These are phyloP conservation scores for Scenedesmus sp. DNA, from an alignment of 163 green algal genomes.

Conservation along the genomic window DNA sequence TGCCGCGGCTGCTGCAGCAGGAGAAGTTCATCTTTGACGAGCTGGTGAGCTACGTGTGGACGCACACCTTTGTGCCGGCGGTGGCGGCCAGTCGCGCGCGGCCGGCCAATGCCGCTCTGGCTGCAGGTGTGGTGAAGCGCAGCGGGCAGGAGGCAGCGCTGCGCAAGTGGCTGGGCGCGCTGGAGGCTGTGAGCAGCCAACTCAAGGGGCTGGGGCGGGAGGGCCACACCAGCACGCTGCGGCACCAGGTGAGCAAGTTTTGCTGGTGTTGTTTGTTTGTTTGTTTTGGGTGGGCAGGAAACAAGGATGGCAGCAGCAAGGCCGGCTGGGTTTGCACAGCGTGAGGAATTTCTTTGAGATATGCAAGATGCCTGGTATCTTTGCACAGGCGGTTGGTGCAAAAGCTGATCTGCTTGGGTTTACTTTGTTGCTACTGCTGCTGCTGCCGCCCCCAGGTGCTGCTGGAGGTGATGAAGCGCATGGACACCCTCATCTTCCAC, in stretches of 20 bases:
- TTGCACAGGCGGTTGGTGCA: background rate
- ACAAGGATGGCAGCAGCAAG: background rate
- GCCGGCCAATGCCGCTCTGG: background rate
- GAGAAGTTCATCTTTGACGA: slow-evolving; percentile 59
- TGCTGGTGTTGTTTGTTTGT: too few species aligned
- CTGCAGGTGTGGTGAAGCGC: slow-evolving; percentile 47
- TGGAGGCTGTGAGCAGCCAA: slow-evolving; percentile 56
- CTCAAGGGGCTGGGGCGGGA: slow-evolving; percentile 49
- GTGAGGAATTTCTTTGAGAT: background rate
- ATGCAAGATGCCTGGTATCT: background rate
- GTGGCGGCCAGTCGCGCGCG: slow-evolving; percentile 40
- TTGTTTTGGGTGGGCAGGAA: background rate
- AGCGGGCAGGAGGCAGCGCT: slow-evolving; percentile 66
- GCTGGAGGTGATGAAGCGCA: slow-evolving; percentile 61
- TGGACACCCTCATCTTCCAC: slow-evolving; percentile 70
- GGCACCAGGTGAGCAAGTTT: slow-evolving; percentile 48
- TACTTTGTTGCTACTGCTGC: slow-evolving; percentile 15
- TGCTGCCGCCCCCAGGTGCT: slow-evolving; percentile 39
- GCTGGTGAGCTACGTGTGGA: slow-evolving; percentile 55
- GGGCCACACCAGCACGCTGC: slow-evolving; percentile 59
- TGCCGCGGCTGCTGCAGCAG: slow-evolving; percentile 50
- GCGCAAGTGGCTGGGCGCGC: slow-evolving; percentile 66
- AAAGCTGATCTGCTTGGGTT: slow-evolving; percentile 7
- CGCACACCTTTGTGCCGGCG: slow-evolving; percentile 51
- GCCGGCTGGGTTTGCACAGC: background rate